A percentile compares a stretch with the other conserved stretches of the same genome.
These are phyloP conservation scores for Plasmodium cynomolgi DNA, from an alignment of 169 alveolate genomes.

Conservation along the genomic window DNA sequence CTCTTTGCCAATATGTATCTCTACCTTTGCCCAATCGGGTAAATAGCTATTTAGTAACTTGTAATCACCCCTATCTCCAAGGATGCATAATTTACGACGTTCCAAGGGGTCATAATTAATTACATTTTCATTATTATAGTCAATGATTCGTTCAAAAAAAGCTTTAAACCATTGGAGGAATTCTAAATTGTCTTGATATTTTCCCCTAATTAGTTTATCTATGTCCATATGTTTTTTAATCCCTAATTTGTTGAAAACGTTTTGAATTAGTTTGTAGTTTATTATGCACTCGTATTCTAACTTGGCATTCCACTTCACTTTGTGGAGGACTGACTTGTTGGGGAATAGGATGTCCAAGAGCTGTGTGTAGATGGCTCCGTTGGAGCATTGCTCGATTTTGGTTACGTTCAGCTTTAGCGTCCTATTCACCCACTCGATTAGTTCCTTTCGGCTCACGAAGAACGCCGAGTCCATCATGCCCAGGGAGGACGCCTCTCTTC, in stretches of 20 bases:
- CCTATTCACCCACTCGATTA: constrained; percentile 92
- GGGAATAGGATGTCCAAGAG: constrained; percentile 94
- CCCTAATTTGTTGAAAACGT: constrained; percentile 92
- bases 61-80: constrained; percentile 75
- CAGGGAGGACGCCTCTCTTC: constrained; percentile 41
- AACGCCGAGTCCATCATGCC: constrained; percentile 93
- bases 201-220: constrained; percentile 92
- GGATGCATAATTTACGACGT: constrained; percentile 80
- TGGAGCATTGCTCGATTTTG: constrained; percentile 95
- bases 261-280: constrained; percentile 95
- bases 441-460: constrained; percentile 91
- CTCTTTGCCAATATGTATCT: constrained; percentile 69
- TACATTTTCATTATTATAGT: constrained; percentile 80
- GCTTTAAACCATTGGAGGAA: constrained; percentile 98
- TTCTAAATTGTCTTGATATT: constrained; percentile 96
- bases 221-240: constrained; percentile 94
- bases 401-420: constrained; percentile 89
- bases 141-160: constrained; percentile 90
- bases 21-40: constrained; percentile 76
- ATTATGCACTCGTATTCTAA: constrained; percentile 95
- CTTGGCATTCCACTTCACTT: constrained; percentile 97
- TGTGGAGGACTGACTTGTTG: constrained; percentile 85
- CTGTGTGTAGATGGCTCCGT: constrained; percentile 97
- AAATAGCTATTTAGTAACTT: constrained; percentile 53
- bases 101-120: constrained; percentile 86